Percentiles rank a stretch among this genome's conserved stretches.
These are phyloP conservation scores for Plenodomus lindquistii DNA, from an alignment of 2,329 filamentous ascomycete species.

Conservation along the genomic window DNA sequence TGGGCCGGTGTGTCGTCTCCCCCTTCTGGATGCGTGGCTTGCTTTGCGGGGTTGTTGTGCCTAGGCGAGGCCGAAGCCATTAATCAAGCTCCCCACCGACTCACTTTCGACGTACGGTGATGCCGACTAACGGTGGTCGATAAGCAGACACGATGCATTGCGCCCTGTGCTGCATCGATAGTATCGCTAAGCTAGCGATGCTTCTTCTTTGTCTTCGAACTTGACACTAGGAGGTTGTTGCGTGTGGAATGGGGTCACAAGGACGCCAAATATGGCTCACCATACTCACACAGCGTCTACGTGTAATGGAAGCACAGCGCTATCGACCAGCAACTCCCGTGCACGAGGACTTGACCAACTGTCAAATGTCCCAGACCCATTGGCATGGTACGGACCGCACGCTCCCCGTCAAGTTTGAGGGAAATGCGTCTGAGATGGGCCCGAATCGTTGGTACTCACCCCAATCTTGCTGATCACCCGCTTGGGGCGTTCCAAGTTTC, in stretches of 20 bases:
- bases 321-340: conserved; percentile 27
- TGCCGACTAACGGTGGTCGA: conserved; percentile 24
- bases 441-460: conserved; percentile 36
- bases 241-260: conserved; percentile 8
- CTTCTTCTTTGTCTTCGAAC: conserved; percentile 1
- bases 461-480: conserved; percentile 41
- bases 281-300: conserved; percentile 13
- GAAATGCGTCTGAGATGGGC: conserved; percentile 11
- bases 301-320: conserved; percentile 24
- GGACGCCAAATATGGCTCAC: conserved; percentile 18
- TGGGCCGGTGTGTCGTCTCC: conserved; percentile 13
- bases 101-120: conserved; percentile 18
- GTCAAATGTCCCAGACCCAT: conserved; percentile 19
- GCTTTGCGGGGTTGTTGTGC: conserved; percentile 24
- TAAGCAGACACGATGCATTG: conserved; percentile 3
- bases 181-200: conserved; percentile 2
- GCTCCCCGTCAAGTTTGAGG: conserved; percentile 8
- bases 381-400: conserved; percentile 19
- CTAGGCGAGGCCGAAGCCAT: conserved; percentile 34
- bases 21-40: conserved; percentile 13
- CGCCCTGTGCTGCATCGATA: conserved; percentile 8
- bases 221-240: neutral
- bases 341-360: conserved; percentile 13
- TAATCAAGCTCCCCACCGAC: conserved; percentile 15
- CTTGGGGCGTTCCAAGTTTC: conserved; percentile 34